A percentile compares a stretch with the other conserved stretches of the same genome.
phyloP scores from a whole-genome alignment of 768 basidiomycete genomes.

The Agrocybe praecox region DNA sequence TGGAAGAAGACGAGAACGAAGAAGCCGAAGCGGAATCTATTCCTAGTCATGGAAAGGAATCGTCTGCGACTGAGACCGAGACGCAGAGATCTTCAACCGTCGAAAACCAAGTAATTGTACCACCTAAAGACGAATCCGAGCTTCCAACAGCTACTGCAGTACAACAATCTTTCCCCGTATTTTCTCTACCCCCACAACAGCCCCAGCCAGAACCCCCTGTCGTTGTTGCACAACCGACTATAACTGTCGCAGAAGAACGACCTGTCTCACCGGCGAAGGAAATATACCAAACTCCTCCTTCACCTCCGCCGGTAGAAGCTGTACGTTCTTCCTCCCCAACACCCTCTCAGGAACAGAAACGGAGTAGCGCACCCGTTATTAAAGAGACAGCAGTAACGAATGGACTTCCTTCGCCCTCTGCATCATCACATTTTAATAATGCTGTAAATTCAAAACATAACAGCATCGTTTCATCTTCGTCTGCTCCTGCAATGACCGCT shows the following conservation, averaged over 20 bases:
- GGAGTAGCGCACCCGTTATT: slow-evolving; percentile 20
- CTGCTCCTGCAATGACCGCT: slow-evolving; percentile 18
- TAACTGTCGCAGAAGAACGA: slow-evolving; percentile 1
- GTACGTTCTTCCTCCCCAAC: slow-evolving; percentile 22
- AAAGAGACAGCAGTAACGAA: slow-evolving; percentile 29
- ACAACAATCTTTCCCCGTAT: slow-evolving; percentile 33
- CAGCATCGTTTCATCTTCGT: slow-evolving; percentile 31
- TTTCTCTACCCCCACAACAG: slow-evolving; percentile 21
- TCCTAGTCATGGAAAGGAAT: slow-evolving; percentile 12
- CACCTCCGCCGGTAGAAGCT: slow-evolving; percentile 30
- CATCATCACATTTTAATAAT: slow-evolving; percentile 22
- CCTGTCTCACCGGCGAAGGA: slow-evolving; percentile 9
- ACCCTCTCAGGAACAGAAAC: slow-evolving; percentile 17
- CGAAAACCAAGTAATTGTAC: slow-evolving; percentile 24
- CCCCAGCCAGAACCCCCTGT: background rate
- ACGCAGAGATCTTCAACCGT: slow-evolving; percentile 10
- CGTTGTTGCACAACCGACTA: background rate
- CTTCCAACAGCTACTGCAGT: slow-evolving; percentile 53
- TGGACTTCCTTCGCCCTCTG: slow-evolving; percentile 23
- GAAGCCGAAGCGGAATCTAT: slow-evolving; percentile 29
- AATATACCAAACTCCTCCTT: slow-evolving; percentile 14
- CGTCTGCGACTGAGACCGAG: slow-evolving; percentile 10
- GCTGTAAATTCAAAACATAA: slow-evolving; percentile 42
- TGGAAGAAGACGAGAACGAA: slow-evolving; percentile 71
- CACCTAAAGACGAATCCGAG: slow-evolving; percentile 31